These are phyloP conservation scores for Zalaria sp. DNA, from an alignment of 2,329 filamentous ascomycete species.

Conservation along the genomic window DNA sequence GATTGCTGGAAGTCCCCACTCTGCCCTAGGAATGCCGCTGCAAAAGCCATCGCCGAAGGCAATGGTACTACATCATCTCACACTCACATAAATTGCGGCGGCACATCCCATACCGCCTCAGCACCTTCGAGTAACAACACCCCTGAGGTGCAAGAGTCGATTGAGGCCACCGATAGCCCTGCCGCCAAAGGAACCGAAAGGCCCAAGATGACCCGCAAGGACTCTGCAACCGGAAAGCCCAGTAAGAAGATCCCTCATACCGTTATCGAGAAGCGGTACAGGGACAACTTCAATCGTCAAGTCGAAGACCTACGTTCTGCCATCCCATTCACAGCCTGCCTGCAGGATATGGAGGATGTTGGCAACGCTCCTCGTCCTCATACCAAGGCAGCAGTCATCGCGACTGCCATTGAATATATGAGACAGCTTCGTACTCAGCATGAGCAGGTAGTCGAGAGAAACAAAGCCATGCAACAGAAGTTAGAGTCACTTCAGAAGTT, in stretches of 20 bases:
- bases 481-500: slow-evolving; percentile 29
- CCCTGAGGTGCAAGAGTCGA: too few relatives aligned
- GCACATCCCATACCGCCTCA: background rate
- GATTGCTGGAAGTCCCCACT: slow-evolving; percentile 7
- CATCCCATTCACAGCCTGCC: slow-evolving; percentile 22
- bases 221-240: background rate
- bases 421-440: slow-evolving; percentile 30
- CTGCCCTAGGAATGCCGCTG: slow-evolving; percentile 5
- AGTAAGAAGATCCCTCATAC: slow-evolving; percentile 19
- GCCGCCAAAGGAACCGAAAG: background rate
- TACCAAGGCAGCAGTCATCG: slow-evolving; percentile 30
- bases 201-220: background rate
- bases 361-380: slow-evolving; percentile 23
- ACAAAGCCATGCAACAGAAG: slow-evolving; percentile 21
- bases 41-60: background rate
- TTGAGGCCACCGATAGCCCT: background rate
- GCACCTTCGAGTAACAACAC: background rate
- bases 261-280: slow-evolving; percentile 32
- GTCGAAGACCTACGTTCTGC: slow-evolving; percentile 27
- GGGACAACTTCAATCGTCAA: slow-evolving; percentile 31
- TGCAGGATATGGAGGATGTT: slow-evolving; percentile 29
- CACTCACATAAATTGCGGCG: background rate
- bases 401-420: slow-evolving; percentile 31
- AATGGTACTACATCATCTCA: background rate
- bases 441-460: slow-evolving; percentile 23